Evolutionary conservation across 129 eudicot genomes (phyloP).

Genomic region (Sambucus nigra): DNA sequence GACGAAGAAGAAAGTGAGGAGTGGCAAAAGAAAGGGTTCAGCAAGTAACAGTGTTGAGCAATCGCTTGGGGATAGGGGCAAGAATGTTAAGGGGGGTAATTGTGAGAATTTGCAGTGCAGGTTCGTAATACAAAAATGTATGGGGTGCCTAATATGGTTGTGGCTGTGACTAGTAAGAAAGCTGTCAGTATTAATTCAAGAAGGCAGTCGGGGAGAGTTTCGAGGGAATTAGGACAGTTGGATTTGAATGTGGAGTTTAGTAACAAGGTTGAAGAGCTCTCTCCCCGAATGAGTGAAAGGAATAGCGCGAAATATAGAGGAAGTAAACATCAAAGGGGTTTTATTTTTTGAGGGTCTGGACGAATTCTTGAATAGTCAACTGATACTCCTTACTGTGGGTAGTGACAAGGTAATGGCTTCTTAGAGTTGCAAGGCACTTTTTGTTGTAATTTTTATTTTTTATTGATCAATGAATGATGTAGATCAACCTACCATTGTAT

Average conservation of each 20-base stretch:
- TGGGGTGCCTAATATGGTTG: constrained; percentile 19
- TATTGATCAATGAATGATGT: constrained; percentile 17
- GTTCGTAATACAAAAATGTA: constrained; percentile 16
- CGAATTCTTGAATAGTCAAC: constrained; percentile 65
- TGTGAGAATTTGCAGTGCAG: constrained; percentile 20
- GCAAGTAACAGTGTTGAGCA: constrained; percentile 16
- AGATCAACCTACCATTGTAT: constrained; percentile 15
- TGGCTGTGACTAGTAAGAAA: constrained; percentile 30
- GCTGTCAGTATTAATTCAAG: constrained; percentile 28
- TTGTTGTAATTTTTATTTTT: constrained; percentile 22
- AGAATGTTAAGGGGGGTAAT: constrained; percentile 18
- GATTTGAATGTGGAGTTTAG: constrained; percentile 82
- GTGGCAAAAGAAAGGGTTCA: neutral
- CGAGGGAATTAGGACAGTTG: constrained; percentile 59
- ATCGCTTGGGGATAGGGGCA: constrained; percentile 11
- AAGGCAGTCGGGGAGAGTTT: constrained; percentile 54
- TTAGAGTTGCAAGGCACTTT: constrained; percentile 35
- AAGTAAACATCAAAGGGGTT: constrained; percentile 52
- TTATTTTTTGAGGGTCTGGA: constrained; percentile 85
- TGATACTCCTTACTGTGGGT: constrained; percentile 52
- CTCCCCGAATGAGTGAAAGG: constrained; percentile 21
- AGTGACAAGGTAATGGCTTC: constrained; percentile 69
- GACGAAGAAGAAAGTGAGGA: constrained; percentile 25
- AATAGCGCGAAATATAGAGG: constrained; percentile 44
- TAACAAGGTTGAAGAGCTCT: constrained; percentile 67